Evolutionary conservation across 768 basidiomycete species (phyloP).

Genomic region (Trametes maxima): DNA sequence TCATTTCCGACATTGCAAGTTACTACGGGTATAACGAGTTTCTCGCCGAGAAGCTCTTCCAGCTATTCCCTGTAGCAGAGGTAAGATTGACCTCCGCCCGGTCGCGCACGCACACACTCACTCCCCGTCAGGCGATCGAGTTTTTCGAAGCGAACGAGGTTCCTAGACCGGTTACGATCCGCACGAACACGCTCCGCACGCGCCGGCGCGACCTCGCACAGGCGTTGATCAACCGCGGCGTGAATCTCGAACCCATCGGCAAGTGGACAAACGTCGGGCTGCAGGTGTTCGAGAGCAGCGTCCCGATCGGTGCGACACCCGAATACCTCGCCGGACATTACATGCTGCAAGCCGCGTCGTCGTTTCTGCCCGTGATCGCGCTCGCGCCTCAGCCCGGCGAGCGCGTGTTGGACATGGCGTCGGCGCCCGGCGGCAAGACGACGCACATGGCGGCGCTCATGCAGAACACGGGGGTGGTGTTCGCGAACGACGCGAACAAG

Average conservation of each 20-base stretch:
- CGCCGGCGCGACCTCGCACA: slow-evolving; percentile 94
- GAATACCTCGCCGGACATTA: slow-evolving; percentile 99
- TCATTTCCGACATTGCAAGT: slow-evolving; percentile 85
- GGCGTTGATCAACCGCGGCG: slow-evolving; percentile 90
- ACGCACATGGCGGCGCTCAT: slow-evolving; percentile 97
- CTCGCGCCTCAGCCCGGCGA: slow-evolving; percentile 91
- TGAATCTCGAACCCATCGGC: slow-evolving; percentile 96
- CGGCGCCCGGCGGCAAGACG: slow-evolving; percentile 97
- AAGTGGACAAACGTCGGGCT: slow-evolving; percentile 99
- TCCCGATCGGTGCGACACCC: slow-evolving; percentile 97
- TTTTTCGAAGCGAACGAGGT: slow-evolving; percentile 99
- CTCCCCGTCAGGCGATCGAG: slow-evolving; percentile 74
- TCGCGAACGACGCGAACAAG: slow-evolving; percentile 97
- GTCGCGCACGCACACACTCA: slow-evolving; percentile 2
- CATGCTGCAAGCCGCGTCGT: slow-evolving; percentile 99
- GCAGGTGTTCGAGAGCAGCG: slow-evolving; percentile 96
- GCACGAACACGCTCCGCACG: slow-evolving; percentile 94
- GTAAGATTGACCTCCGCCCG: slow-evolving; percentile 43
- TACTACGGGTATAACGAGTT: slow-evolving; percentile 99
- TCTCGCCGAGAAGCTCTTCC: slow-evolving; percentile 91
- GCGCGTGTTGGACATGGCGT: slow-evolving; percentile 97
- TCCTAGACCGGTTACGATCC: slow-evolving; percentile 94
- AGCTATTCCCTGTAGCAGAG: slow-evolving; percentile 90
- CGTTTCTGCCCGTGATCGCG: slow-evolving; percentile 98
- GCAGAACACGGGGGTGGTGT: slow-evolving; percentile 97